Base-by-base conservation (phyloP, 768 basidiomycete species). In the Paxillus involutus region DNA sequence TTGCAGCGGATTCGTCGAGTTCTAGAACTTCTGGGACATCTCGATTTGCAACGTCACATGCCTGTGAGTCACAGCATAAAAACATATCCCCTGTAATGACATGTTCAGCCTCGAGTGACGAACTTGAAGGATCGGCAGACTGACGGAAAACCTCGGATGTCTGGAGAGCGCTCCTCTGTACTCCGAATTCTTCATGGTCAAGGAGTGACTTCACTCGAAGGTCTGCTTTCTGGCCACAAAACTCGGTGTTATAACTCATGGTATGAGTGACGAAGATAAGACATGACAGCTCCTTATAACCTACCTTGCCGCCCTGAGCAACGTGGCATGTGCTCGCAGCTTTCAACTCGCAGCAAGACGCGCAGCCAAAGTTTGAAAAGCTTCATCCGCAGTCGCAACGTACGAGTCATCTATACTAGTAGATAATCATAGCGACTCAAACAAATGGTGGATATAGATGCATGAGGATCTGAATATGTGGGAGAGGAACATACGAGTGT, bases 121-220 rank as follows among this genome's bases (percentile, higher is more conserved):
- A n/a, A n/a, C n/a, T n/a, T n/a, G n/a, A 59, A 47, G 35, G 42
- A 41, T 46, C 5, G 21, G 29, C 49, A 59, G 33, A 70, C 84
- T 52, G 69, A 87, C 87, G 72, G 60, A 89, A 89, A 54, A 88
- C 79, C 61, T 82, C 77, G 62, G 86, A 88, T 49, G 71, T 75
- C 44, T 68, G 67, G 55, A 89, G 71, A 19, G 78, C 77, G 36
- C 71, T 60, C 40, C 79, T 78, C 59, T 73, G 74, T 53, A 83
- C 85, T 1, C 64, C 59, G 66, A 84, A 86, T 39, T 68, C 69
- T 29, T 75, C 67, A 29, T 71, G 73, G 67, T 86, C 84, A 35
- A 74, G 75, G 21, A 77, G 67, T 42, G 84, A 85, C 35, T 75
- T 79, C 17, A 89, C 77, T 32, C 68, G 58, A 59, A 88, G 83